Evolutionary conservation across 495 filamentous ascomycete genomes (phyloP).

Genomic region (Lasiosphaeris hirsuta): DNA sequence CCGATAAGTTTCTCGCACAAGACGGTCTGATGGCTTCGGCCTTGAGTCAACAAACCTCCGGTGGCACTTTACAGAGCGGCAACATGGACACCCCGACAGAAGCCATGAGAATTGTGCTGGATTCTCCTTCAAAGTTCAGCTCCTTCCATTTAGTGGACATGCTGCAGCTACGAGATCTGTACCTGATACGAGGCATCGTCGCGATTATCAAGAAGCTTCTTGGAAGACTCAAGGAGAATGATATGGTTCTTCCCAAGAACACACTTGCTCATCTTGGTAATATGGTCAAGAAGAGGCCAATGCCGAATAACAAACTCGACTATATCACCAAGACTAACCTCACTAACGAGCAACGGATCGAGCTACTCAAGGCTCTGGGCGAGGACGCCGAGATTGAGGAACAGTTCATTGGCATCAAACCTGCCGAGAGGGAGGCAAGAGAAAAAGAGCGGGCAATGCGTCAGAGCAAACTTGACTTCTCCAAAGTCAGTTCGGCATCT

Average conservation of each 20-base stretch:
- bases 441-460: constrained; percentile 50
- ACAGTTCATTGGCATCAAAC: constrained; percentile 41
- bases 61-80: constrained; percentile 36
- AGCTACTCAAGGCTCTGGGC: constrained; percentile 74
- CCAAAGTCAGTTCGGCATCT: constrained; percentile 17
- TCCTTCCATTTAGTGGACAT: constrained; percentile 72
- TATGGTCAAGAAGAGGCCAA: constrained; percentile 38
- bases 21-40: constrained; percentile 74
- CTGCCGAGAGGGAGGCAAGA: constrained; percentile 49
- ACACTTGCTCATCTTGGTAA: constrained; percentile 60
- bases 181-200: constrained; percentile 71
- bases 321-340: constrained; percentile 67
- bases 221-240: constrained; percentile 63
- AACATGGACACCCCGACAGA: constrained; percentile 41
- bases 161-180: constrained; percentile 79
- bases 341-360: constrained; percentile 71
- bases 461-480: constrained; percentile 65
- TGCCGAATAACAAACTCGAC: constrained; percentile 31
- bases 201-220: constrained; percentile 65
- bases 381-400: constrained; percentile 59
- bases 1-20: constrained; percentile 77
- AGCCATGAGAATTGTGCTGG: constrained; percentile 54
- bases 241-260: constrained; percentile 61
- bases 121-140: constrained; percentile 54
- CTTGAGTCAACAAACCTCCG: constrained; percentile 41